Evolutionary conservation across 768 basidiomycete genomes (phyloP), one percentile per base, ranked within the genome.

Genomic region (Lactarius indigo): DNA sequence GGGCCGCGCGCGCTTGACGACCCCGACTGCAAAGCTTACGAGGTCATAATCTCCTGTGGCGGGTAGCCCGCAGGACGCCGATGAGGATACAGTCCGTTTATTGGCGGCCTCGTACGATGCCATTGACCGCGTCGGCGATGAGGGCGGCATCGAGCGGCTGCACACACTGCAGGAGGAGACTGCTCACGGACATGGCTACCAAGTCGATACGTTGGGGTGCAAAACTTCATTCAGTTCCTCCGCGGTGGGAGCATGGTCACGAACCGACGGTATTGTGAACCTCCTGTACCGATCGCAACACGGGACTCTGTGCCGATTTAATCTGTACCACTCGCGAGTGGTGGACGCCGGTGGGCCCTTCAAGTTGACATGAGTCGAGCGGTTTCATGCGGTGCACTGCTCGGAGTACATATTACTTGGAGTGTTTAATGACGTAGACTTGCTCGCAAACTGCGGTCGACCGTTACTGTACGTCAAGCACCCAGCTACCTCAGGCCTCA

Each of bases 101-200:
- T 54, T 82, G 82, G 79, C 96, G 98, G 20, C 96, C 96, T 63
- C 89, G 87, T 12, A 93, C 90, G 69, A 98, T 94, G 60, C 97
- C 96, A 74, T 90, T 91, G 73, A 98, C 83, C 33, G 98, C 97
- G 64, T 87, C 81, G 0, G 91, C 81, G 2, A 96, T 94, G 37
- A 89, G 82, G 13, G 79, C 70, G n/a, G 97, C 91, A 62, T 96
- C 88, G 61, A 99, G 80, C 0, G 96, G 97, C 76, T 98, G 97
- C 8, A 96, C 96, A 59, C 96, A 97, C 78, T 99, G 96, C 15
- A 98, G 97, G 47, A 99, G 84, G 59, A 99, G 78, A 76, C 98
- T 97, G 76, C 98, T 99, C 70, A 97, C 96, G 13, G 91, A 94
- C 96, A 99, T 99, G 39, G 96, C 97, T 44, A 99, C 96, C 56